Conservation (phyloP, 106 monocot species). For the Dioscorea dumetorum region DNA sequence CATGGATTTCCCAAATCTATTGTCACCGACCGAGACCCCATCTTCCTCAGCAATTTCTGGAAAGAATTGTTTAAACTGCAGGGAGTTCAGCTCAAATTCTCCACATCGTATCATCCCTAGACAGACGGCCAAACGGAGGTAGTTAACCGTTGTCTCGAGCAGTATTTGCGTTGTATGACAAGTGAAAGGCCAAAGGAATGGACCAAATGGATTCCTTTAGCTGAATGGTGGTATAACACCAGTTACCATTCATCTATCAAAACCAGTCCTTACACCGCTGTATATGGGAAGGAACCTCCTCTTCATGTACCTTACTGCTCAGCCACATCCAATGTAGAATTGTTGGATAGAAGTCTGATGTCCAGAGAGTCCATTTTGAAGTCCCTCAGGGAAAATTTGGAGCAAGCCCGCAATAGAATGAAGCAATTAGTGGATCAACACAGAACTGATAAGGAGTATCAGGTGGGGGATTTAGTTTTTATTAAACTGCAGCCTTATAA, state of each 20-base stretch:
- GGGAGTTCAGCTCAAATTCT: background rate
- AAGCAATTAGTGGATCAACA: background rate
- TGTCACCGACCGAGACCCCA: background rate
- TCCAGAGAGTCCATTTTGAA: background rate
- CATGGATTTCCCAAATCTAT: constrained; percentile 6
- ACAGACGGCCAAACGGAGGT: constrained; percentile 16
- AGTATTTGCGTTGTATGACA: too few species aligned
- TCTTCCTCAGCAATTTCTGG: constrained; percentile 2
- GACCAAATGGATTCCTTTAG: background rate
- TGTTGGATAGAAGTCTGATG: background rate
- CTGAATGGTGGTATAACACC: constrained; percentile 13
- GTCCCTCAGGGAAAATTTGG: background rate
- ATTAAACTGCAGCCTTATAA: background rate
- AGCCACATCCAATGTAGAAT: background rate
- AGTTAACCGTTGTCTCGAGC: background rate
- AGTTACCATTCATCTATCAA: background rate
- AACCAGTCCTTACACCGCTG: background rate
- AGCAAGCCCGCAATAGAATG: background rate
- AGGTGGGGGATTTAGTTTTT: background rate
- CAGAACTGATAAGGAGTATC: background rate
- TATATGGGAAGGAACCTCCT: background rate
- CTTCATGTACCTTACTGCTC: background rate
- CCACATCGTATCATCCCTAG: constrained; percentile 9
- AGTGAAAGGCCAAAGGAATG: background rate
- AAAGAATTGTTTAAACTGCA: constrained; percentile 1